Evolutionary conservation across 1,284 basidiomycete species (phyloP), one percentile per base, ranked within the genome.

Genomic region (Fomitiporia mediterranea): DNA sequence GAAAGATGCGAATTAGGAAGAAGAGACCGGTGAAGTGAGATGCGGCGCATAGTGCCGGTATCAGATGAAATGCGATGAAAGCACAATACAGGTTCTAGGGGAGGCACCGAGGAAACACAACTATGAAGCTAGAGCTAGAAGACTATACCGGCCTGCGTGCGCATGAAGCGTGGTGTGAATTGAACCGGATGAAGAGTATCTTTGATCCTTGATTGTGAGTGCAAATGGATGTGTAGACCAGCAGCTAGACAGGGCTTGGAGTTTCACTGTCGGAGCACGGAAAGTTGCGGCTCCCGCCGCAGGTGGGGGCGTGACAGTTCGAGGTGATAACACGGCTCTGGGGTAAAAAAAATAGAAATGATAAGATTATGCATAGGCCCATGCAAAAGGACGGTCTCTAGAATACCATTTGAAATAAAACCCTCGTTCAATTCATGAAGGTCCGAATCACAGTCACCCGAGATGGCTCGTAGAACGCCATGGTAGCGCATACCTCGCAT

Each of bases 101-200:
- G 44, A 46, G 44, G 44, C 44, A 46, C 44, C 44, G 44, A 46
- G 25, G 44, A 28, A 30, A n/a, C 23, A n/a, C 44, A 46, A 25
- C 5, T 15, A 15, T 30, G 27, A 2, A 40, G 13, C 35, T 37
- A 37, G 39, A 40, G 39, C 39, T 40, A 40, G 39, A 40, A 40
- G n/a, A 13, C 17, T 17, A 37, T 37, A 40, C 39, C 2, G 39
- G 2, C n/a, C 4, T 2, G 39, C 39, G 17, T 11, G 39, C 39
- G 17, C 15, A 15, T 19, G 39, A 8, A 40, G 39, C 8, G n/a
- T n/a, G n/a, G n/a, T n/a, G n/a, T n/a, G n/a, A n/a, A n/a, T n/a
- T n/a, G n/a, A n/a, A n/a, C n/a, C n/a, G n/a, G n/a, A n/a, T n/a
- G n/a, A n/a, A n/a, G n/a, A n/a, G n/a, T n/a, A n/a, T n/a, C n/a